Evolutionary conservation across 768 basidiomycete genomes (phyloP), one percentile per base, ranked within the genome.

Genomic region (Termitomyces eurrhizus): DNA sequence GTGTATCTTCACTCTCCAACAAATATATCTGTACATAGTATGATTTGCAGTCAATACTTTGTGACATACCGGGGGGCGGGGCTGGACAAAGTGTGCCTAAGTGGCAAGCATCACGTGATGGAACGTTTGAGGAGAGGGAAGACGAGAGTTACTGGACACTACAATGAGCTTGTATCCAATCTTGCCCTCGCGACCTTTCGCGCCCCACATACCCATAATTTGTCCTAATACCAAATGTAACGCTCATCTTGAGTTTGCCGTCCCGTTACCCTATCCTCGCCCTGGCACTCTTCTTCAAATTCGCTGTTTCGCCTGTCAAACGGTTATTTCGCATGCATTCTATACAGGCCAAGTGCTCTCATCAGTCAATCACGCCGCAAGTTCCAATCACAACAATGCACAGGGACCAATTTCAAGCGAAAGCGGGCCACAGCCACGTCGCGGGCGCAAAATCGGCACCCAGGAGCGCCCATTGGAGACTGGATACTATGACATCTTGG

Each of bases 381-480:
- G 21, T 41, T 36, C 37, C 8, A 61, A 65, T 49, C 64, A 56
- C 7, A 56, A 58, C 42, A 61, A 65, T 48, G 57, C 67, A 26
- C 67, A 69, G 56, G 65, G 68, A 46, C 54, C 67, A 44, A 63
- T 63, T 21, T 62, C 65, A 41, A 68, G 67, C 60, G 65, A 69
- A 63, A 68, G 62, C 13, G 68, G 65, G 57, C 61, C 68, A 65
- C 57, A 62, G 41, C 41, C 64, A 46, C 68, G 82, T 52, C 87
- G 82, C 69, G 82, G 85, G 11, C 77, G 93, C 61, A 92, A 90
- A 79, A 92, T 93, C 63, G 93, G 93, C 1, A 92, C 93, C 18
- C 92, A 95, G 71, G 92, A 93, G 62, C 81, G 85, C 57, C 94
- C 93, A 7, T 76, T 96, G 41, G 93, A 96, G 69, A 94, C 90